Evolutionary conservation across 176 grass and related monocot species (phyloP).

Genomic region (Cenchrus purpureus): DNA sequence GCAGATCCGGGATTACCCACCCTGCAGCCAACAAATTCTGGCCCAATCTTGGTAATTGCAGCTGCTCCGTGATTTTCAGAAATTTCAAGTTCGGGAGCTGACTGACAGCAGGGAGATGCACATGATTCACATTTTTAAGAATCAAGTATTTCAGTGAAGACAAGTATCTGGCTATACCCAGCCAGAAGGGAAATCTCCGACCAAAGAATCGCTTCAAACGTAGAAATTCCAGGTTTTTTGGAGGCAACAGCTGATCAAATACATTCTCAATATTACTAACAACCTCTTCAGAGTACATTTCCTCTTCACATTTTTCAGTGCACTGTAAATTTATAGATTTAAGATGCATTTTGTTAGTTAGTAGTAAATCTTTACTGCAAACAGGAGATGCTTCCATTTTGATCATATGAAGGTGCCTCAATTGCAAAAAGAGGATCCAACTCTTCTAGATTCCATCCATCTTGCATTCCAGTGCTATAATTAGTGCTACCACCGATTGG

Average conservation of each 20-base stretch:
- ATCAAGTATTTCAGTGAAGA: background rate
- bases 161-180: conserved; percentile 5
- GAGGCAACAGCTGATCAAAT: background rate
- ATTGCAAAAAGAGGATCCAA: no score
- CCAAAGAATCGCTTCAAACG: background rate
- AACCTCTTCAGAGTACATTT: no score
- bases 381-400: no score
- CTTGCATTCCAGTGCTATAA: no score
- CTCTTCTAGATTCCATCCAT: no score
- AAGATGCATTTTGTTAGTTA: no score
- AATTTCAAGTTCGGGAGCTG: background rate
- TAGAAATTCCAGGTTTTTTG: background rate
- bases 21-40: conserved; percentile 28
- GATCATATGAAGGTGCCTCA: no score
- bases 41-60: conserved; percentile 30
- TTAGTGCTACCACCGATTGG: no score
- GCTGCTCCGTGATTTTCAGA: conserved; percentile 18
- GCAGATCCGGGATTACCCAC: background rate
- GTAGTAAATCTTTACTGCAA: no score
- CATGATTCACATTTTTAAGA: background rate
- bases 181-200: background rate
- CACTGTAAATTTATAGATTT: no score
- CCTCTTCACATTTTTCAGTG: no score
- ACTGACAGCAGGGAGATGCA: conserved; percentile 39
- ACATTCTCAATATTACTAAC: no score